phyloP scores from a whole-genome alignment of 129 eudicot genomes.

The Apium graveolens region DNA sequence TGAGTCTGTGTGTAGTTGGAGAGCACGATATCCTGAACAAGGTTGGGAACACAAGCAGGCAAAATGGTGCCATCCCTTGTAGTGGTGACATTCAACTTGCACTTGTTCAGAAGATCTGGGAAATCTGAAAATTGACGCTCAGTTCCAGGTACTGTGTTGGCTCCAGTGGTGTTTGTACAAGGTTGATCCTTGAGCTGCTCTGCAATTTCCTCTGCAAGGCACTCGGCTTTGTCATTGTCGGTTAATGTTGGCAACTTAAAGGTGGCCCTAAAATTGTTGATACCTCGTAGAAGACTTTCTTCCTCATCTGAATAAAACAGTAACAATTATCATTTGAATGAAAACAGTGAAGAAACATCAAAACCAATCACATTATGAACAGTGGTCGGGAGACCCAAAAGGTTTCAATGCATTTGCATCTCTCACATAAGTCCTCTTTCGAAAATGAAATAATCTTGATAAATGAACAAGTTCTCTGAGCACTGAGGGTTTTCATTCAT shows the following conservation, averaged over 20 bases:
- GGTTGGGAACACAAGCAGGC: constrained; percentile 88
- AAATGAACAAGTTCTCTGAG: too few relatives aligned
- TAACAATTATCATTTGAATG: not conserved
- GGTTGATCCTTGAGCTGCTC: constrained; percentile 62
- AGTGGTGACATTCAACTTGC: constrained; percentile 56
- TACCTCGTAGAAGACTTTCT: constrained; percentile 61
- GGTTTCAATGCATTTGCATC: too few relatives aligned
- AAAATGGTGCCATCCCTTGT: constrained; percentile 63
- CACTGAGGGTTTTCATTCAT: too few relatives aligned
- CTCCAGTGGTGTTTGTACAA: constrained; percentile 71
- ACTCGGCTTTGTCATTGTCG: constrained; percentile 65
- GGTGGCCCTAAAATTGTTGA: constrained; percentile 67
- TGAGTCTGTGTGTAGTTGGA: constrained; percentile 67
- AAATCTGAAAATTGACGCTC: constrained; percentile 49
- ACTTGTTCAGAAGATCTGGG: constrained; percentile 39
- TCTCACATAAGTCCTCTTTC: not conserved
- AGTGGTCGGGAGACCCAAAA: too few relatives aligned
- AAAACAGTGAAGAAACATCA: not conserved
- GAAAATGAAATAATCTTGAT: too few relatives aligned
- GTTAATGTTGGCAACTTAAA: constrained; percentile 49
- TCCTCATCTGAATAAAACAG: constrained; percentile 50
- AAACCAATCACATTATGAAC: too few relatives aligned
- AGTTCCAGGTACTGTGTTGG: constrained; percentile 69
- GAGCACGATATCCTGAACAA: constrained; percentile 51
- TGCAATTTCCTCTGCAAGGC: constrained; percentile 71